Base-by-base conservation (phyloP, 441 rosid genomes). In the Daphne laureola region DNA sequence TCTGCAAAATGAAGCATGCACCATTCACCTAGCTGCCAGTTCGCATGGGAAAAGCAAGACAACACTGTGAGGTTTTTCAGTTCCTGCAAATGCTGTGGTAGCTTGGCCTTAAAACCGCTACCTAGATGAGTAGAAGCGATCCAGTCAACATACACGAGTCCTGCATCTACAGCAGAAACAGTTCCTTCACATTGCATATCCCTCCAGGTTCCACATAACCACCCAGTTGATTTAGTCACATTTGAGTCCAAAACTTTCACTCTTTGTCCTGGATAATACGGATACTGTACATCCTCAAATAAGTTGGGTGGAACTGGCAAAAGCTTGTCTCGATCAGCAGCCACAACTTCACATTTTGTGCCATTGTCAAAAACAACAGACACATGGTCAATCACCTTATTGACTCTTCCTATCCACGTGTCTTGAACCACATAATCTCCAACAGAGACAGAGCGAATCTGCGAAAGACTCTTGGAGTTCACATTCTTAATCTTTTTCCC, bases 11-110 rank as follows among this genome's bases (percentile, higher is more conserved):
- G 74, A 69, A 84, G 85, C 49, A 77, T 60, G 51, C 97, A 93
- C 96, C 89, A 89, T 73, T 93, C 98, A 64, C 97, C 92, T 18
- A 83, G 77, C 71, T 87, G 98, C 98, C 97, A 93, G 66, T 54
- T 79, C 60, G 82, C 94, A 67, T 93, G 83, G 48, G 76, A 64
- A 68, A 83, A 83, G 51, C 79, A 79, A 7, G 84, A 76, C 72
- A 93, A 63, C 66, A 83, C 65, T 44, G 78, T 78, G 63, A 92
- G 61, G 64, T 62, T 71, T 65, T 78, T 71, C 13, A 79, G 79
- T 45, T 78, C 73, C 59, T 81, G 95, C 61, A 79, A 8, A 59
- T 61, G 52, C 17, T 64, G 67, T 47, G 96, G 97, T 38, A 74
- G 58, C 59, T 78, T 61, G 46, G 58, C 59, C 66, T 58, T 76